Percentiles rank a stretch among this genome's conserved stretches.
phyloP scores from a whole-genome alignment of 2,329 filamentous ascomycete genomes.

The Apiospora koreana region DNA sequence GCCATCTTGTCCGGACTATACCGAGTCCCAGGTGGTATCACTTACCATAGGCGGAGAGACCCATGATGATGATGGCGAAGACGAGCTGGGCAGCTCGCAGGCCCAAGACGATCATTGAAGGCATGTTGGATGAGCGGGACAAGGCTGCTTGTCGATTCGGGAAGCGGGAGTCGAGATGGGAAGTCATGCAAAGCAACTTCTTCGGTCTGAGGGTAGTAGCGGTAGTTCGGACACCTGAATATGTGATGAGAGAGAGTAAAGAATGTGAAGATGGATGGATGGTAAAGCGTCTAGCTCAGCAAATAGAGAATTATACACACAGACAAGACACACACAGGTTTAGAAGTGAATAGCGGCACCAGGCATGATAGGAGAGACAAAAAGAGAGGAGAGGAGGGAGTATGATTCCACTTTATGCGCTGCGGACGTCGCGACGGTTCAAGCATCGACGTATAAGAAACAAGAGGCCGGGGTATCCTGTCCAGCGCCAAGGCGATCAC shows the following conservation, averaged over 20 bases:
- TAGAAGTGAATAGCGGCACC: slow-evolving; percentile 11
- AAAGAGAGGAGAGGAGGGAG: neutral
- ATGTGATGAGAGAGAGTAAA: slow-evolving; percentile 22
- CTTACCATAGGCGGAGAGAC: slow-evolving; percentile 53
- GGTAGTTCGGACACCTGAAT: neutral
- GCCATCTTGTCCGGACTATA: neutral
- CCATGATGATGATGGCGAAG: slow-evolving; percentile 48
- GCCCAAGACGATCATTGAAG: slow-evolving; percentile 40
- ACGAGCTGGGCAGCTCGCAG: slow-evolving; percentile 48
- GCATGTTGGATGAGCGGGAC: slow-evolving; percentile 35
- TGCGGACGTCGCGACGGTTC: neutral
- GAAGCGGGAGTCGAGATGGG: slow-evolving; percentile 29
- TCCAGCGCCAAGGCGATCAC: slow-evolving; percentile 13
- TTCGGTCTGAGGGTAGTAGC: slow-evolving; percentile 11
- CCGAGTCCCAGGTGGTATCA: neutral
- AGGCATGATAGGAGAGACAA: slow-evolving; percentile 11
- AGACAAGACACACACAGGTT: neutral
- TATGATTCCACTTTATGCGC: slow-evolving; percentile 7
- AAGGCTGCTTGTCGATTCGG: slow-evolving; percentile 27
- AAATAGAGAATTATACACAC: slow-evolving; percentile 8
- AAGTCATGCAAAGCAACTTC: slow-evolving; percentile 25
- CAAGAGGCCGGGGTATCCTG: slow-evolving; percentile 12
- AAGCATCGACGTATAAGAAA: neutral
- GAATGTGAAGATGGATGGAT: slow-evolving; percentile 7
- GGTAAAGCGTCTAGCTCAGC: slow-evolving; percentile 4